These are phyloP conservation scores for Actinomortierella ambigua DNA, from an alignment of 371 early-diverging fungal genomes.

Conservation along the genomic window DNA sequence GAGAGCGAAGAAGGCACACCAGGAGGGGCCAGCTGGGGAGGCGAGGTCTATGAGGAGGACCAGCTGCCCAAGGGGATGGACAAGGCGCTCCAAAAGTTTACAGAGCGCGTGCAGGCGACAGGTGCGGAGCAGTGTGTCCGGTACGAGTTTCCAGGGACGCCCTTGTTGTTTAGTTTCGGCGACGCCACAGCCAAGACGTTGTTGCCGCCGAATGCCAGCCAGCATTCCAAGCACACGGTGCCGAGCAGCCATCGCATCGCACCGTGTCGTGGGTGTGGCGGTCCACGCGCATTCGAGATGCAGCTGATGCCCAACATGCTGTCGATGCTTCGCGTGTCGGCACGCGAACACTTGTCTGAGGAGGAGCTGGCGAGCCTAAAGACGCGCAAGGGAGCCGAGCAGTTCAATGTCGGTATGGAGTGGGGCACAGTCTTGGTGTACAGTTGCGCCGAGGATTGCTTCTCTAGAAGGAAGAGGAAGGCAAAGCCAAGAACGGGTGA, in stretches of 20 bases:
- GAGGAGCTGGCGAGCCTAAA: conserved; percentile 34
- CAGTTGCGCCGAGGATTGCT: conserved; percentile 83
- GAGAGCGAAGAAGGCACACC: conserved; percentile 38
- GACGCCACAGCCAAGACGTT: conserved; percentile 51
- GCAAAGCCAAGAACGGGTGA: conserved; percentile 17
- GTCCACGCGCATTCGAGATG: conserved; percentile 85
- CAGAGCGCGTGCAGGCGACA: conserved; percentile 68
- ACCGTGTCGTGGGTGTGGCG: conserved; percentile 71
- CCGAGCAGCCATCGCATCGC: conserved; percentile 49
- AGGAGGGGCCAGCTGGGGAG: conserved; percentile 67
- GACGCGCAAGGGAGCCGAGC: conserved; percentile 51
- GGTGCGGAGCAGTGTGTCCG: conserved; percentile 84
- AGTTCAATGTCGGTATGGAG: conserved; percentile 85
- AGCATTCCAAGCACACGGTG: conserved; percentile 35
- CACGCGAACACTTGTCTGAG: conserved; percentile 32
- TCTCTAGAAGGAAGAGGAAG: conserved; percentile 12
- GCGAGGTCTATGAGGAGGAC: conserved; percentile 84
- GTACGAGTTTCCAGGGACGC: conserved; percentile 76
- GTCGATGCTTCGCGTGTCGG: conserved; percentile 61
- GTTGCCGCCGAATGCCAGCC: conserved; percentile 17
- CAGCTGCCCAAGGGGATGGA: conserved; percentile 74
- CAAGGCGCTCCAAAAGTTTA: conserved; percentile 81
- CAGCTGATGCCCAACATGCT: conserved; percentile 92
- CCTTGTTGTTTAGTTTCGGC: conserved; percentile 70
- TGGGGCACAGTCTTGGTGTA: conserved; percentile 90